Base-by-base conservation (phyloP, 2,329 filamentous ascomycete species). In the Elsinoe arachidis region DNA sequence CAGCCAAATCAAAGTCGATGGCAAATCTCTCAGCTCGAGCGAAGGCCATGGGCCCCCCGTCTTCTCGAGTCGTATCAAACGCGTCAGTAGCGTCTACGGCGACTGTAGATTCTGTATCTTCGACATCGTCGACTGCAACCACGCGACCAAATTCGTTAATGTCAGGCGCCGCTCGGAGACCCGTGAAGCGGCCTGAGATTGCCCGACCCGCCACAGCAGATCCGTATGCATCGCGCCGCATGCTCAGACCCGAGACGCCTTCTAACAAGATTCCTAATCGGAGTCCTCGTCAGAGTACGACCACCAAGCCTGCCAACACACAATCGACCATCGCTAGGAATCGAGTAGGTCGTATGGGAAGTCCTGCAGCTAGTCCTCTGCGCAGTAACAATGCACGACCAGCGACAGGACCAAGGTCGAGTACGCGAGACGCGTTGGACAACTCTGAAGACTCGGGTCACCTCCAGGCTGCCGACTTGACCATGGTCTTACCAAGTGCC, bases 91-190 rank as follows among this genome's bases (percentile, higher is more conserved):
- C 62, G 10, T 69, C 69, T 2, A 64, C 64, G 7, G 66, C 61
- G 7, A 65, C 64, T 15, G 69, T 68, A 30, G 64, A 67, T 33
- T 60, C 61, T 44, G 55, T 65, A 5, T 60, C 58, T 7, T 62
- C 65, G n/a, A 61, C 61, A n/a, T 59, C 62, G 59, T 68, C 68
- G 10, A 67, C 68, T 7, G 68, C 67, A 34, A 69, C 54, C 10
- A 17, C 37, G 12, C 39, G 66, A 17, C 69, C 70, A 14, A 72
- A 74, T 33, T 75, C 75, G 4, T 64, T 85, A 10, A 81, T 82
- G 64, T 79, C 81, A 44, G 83, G 81, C 14, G 82, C 82, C 19
- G 78, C 83, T 61, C 76, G 83, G 52, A 78, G 78, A 55, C 78
- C 76, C 15, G 57, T 59, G 39, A 59, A 56, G 35, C 49, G 69